Evolutionary conservation across 805 yeast species (phyloP), one percentile per base, ranked within the genome.

Genomic region (Blastobotrys parvus): DNA sequence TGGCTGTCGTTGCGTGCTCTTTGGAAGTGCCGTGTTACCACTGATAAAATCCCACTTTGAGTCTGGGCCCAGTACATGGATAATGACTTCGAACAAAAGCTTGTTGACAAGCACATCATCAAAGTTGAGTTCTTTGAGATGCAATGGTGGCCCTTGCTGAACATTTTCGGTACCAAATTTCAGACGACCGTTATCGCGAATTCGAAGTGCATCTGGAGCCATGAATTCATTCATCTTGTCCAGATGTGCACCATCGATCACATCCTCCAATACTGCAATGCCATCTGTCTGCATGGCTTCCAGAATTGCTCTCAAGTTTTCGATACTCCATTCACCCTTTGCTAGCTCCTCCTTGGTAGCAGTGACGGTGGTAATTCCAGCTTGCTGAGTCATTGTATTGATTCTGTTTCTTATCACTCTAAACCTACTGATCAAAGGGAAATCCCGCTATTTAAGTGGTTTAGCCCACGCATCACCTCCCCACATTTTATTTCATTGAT

Each of bases 71-170:
- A 49, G 41, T 6, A 49, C 30, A 13, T 38, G 35, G 8, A 34
- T 21, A 10, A 43, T 44, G 8, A 45, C 44, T 32, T 49, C 44
- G 3, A 39, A 30, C 22, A 49, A 35, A 27, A 49, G 39, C 43
- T 32, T 34, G 33, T 49, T 49, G 39, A 34, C 43, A 17, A 42
- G 32, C 4, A 49, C 32, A 37, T 45, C 48, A 5, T 45, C 47
- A 25, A 34, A 47, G 15, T 41, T 20, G 31, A 41, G 38, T 8
- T 43, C 46, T 5, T 41, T 20, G 13, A n/a, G 19, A 22, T 44
- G 43, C 18, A 49, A 16, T 10, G 50, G 50, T 10, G 48, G 44
- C 13, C 38, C 48, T 41, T 49, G 53, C 43, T 49, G 53, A 29
- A 49, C 41, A 32, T 47, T 47, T 17, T 41, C 47, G 3, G 47